Evolutionary conservation across 73 alveolate genomes (phyloP), one percentile per base, ranked within the genome.

Genomic region (Paramecium sexaurelia): DNA sequence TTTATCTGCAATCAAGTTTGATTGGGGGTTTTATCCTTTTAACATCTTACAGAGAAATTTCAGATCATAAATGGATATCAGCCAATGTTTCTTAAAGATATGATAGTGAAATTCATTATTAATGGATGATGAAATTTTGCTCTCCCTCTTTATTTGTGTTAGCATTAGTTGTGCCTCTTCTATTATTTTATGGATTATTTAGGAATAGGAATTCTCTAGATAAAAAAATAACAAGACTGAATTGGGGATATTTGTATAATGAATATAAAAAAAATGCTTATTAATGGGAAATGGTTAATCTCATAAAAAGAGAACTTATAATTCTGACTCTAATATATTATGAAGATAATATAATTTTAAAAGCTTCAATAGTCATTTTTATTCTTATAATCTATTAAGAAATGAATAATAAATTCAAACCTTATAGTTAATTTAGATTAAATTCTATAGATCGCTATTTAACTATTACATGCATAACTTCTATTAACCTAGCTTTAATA

Each of bases 401-500:
- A 40, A 4, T 86, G 3, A 29, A 24, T 22, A 19, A 7, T 7
- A 86, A 35, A 41, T 17, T 32, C 19, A 35, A 51, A n/a, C 93
- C 93, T 7, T 86, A 57, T 61, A 24, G 37, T 1, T 36, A 36
- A 0, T 17, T 19, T 29, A 35, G 32, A 15, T 43, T 86, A 6
- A 86, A 86, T 36, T 15, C 17, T 15, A 32, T 57, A n/a, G 93
- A 86, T 57, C 15, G 40, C 13, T 66, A 86, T n/a, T n/a, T n/a
- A 17, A 26, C 33, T 17, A 57, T 40, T 51, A 26, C 36, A 24
- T 69, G 82, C 19, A 13, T 36, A 7, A 36, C 69, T 8, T 33
- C 93, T 2, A 39, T 86, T 10, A 33, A 61, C 0, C 19, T 86
- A 57, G 93, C 57, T n/a, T n/a, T n/a, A n/a, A n/a, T n/a, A n/a